A percentile compares a stretch with the other conserved stretches of the same genome.
Conservation (phyloP, 129 eudicot genomes). For the Dittrichia graveolens region DNA sequence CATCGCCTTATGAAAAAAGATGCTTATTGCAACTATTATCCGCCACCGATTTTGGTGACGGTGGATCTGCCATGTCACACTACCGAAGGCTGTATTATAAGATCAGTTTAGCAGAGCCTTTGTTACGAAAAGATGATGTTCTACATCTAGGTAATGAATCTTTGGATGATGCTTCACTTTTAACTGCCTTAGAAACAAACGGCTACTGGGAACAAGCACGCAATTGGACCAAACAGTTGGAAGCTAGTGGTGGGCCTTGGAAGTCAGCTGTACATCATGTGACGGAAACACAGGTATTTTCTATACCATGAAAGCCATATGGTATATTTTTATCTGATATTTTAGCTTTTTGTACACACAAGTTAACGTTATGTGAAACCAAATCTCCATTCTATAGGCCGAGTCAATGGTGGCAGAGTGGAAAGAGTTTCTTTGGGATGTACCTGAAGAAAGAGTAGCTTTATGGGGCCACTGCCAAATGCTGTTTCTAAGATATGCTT, state of each 20-base stretch:
- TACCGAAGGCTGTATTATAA: constrained; percentile 81
- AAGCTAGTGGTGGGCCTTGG: constrained; percentile 88
- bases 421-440: constrained; percentile 99
- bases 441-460: constrained; percentile 94
- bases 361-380: not conserved
- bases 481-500: constrained; percentile 77
- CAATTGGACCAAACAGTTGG: constrained; percentile 83
- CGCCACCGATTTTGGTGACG: constrained; percentile 87
- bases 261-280: constrained; percentile 82
- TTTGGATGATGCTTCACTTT: constrained; percentile 84
- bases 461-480: constrained; percentile 97
- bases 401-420: constrained; percentile 99
- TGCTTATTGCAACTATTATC: constrained; percentile 84
- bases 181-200: constrained; percentile 68
- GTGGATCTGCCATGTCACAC: constrained; percentile 67
- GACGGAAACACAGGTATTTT: constrained; percentile 87
- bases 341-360: not conserved
- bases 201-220: constrained; percentile 98
- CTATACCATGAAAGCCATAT: constrained; percentile 9
- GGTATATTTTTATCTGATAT: constrained; percentile 9
- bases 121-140: constrained; percentile 71
- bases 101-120: constrained; percentile 92
- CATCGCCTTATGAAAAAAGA: constrained; percentile 92
- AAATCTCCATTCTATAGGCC: constrained; percentile 55
- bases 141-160: constrained; percentile 77